Percentiles rank a stretch among this genome's conserved stretches.
Conservation (phyloP, 768 basidiomycete genomes). For the Myochromella boudieri region DNA sequence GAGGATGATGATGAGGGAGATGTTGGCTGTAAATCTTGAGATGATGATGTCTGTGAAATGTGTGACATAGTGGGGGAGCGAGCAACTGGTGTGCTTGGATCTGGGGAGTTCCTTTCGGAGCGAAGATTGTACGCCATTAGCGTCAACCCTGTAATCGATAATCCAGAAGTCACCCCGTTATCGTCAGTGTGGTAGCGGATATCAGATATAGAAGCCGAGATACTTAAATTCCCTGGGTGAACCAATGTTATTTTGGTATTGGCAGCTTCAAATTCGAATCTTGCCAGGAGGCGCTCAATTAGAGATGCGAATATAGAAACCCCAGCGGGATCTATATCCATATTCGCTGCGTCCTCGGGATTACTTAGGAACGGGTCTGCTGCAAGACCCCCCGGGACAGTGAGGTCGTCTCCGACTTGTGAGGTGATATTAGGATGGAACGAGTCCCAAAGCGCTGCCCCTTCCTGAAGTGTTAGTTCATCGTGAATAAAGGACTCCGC, state of each 20-base stretch:
- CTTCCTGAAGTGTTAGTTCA: slow-evolving; percentile 73
- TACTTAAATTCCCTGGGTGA: slow-evolving; percentile 60
- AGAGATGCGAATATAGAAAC: slow-evolving; percentile 80
- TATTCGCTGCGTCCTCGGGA: slow-evolving; percentile 37
- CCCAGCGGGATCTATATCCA: slow-evolving; percentile 65
- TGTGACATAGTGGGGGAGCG: slow-evolving; percentile 19
- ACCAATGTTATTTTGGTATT: slow-evolving; percentile 70
- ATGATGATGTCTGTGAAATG: background rate
- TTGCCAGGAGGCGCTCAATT: slow-evolving; percentile 74
- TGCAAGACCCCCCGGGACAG: slow-evolving; percentile 69
- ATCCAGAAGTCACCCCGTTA: slow-evolving; percentile 6
- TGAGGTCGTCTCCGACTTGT: slow-evolving; percentile 31
- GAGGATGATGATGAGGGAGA: slow-evolving; percentile 57
- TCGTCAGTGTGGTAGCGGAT: slow-evolving; percentile 56
- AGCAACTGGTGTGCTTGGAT: slow-evolving; percentile 19
- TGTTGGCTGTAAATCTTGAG: slow-evolving; percentile 23
- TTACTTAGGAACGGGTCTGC: slow-evolving; percentile 42
- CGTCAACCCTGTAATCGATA: slow-evolving; percentile 57
- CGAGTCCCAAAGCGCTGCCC: slow-evolving; percentile 67
- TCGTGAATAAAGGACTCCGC: slow-evolving; percentile 84
- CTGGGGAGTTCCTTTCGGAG: slow-evolving; percentile 16
- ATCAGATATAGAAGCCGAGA: slow-evolving; percentile 58
- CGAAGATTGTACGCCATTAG: slow-evolving; percentile 49
- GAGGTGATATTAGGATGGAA: slow-evolving; percentile 46
- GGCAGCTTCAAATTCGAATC: slow-evolving; percentile 74